These are phyloP conservation scores for Sapria himalayana DNA, from an alignment of 345 rosid genomes.

Conservation along the genomic window DNA sequence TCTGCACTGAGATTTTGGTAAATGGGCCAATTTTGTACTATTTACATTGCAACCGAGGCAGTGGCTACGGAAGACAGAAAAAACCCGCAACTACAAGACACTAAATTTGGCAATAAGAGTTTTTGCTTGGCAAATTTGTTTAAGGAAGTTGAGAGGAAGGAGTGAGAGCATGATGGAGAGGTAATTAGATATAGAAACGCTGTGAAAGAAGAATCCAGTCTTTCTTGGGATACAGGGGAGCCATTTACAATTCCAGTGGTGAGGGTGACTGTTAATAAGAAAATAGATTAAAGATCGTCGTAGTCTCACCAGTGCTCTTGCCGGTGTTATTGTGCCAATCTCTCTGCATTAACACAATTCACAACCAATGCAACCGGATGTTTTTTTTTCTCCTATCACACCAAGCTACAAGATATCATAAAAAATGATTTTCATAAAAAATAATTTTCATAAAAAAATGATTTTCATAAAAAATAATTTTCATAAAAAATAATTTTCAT, in stretches of 20 bases:
- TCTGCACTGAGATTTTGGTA: constrained; percentile 13
- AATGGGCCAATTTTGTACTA: constrained; percentile 10
- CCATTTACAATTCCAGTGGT: constrained; percentile 15
- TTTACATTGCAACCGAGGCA: constrained; percentile 3
- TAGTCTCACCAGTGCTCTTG: constrained; percentile 23
- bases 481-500: too few species aligned
- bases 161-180: background rate
- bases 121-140: constrained; percentile 8
- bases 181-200: constrained; percentile 10
- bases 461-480: too few species aligned
- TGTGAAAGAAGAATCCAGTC: constrained; percentile 11
- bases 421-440: too few species aligned
- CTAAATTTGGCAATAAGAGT: constrained; percentile 11
- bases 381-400: too few species aligned
- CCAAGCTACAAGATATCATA: too few species aligned
- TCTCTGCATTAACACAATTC: background rate
- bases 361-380: too few species aligned
- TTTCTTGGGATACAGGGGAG: constrained; percentile 8
- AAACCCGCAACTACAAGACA: constrained; percentile 4
- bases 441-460: too few species aligned
- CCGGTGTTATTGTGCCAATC: constrained; percentile 15
- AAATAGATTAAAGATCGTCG: constrained; percentile 24
- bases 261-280: constrained; percentile 31
- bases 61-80: constrained; percentile 10
- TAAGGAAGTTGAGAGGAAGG: constrained; percentile 1